These are phyloP conservation scores for Podila clonocystis DNA, from an alignment of 192 early-diverging fungal species.

Conservation along the genomic window DNA sequence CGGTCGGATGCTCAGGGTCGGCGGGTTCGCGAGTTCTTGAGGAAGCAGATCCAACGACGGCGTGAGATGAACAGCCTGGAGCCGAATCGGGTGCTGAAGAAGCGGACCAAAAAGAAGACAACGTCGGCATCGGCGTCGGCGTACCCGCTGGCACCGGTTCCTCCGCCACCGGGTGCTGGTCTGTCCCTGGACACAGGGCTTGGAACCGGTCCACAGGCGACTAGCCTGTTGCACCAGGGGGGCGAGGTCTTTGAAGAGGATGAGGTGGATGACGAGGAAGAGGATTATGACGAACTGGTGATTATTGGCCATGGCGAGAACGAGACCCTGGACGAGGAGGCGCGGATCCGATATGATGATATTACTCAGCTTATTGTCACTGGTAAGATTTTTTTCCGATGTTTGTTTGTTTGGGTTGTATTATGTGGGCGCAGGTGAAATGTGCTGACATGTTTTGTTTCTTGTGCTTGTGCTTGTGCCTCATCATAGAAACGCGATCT, in stretches of 20 bases:
- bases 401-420: neutral
- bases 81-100: slow-evolving; percentile 22
- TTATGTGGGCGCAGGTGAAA: no score
- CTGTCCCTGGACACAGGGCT: neutral
- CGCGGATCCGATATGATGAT: slow-evolving; percentile 33
- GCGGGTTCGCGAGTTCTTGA: slow-evolving; percentile 39
- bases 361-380: slow-evolving; percentile 43
- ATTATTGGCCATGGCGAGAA: slow-evolving; percentile 47
- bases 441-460: neutral
- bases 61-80: slow-evolving; percentile 45
- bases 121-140: neutral
- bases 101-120: slow-evolving; percentile 23
- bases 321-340: slow-evolving; percentile 47
- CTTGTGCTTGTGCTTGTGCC: neutral
- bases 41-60: slow-evolving; percentile 47
- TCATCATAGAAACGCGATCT: slow-evolving; percentile 42
- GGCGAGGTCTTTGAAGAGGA: slow-evolving; percentile 29
- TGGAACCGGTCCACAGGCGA: neutral
- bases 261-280: slow-evolving; percentile 39
- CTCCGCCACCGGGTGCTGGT: neutral
- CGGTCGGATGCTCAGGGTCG: slow-evolving; percentile 42
- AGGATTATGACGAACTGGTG: slow-evolving; percentile 46
- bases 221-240: neutral
- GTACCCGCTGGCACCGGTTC: no score
- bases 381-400: slow-evolving; percentile 9